Conservation (phyloP, 164 flowering plant species). For the Vitis vinifera region ASM3070453v1 NC_081810.1:828501-829000, state of each 20-base stretch:
- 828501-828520: too few relatives aligned
- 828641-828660: slow-evolving; percentile 55
- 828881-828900: too few relatives aligned
- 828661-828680: slow-evolving; percentile 79
- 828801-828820: slow-evolving; percentile 77
- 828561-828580: too few relatives aligned
- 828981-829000: too few relatives aligned
- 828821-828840: slow-evolving; percentile 55
- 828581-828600: too few relatives aligned
- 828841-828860: slow-evolving; percentile 41
- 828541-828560: too few relatives aligned
- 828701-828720: slow-evolving; percentile 65
- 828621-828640: too few relatives aligned
- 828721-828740: slow-evolving; percentile 68
- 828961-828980: too few relatives aligned
- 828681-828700: slow-evolving; percentile 58
- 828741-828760: slow-evolving; percentile 79
- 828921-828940: not conserved
- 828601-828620: too few relatives aligned
- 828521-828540: too few relatives aligned
- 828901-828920: too few relatives aligned
- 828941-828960: not conserved
- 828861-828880: too few relatives aligned
- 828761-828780: slow-evolving; percentile 70
- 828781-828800: slow-evolving; percentile 86